Evolutionary conservation across 495 filamentous ascomycete species (phyloP).

Genomic region (Geoglossum glabrum): DNA sequence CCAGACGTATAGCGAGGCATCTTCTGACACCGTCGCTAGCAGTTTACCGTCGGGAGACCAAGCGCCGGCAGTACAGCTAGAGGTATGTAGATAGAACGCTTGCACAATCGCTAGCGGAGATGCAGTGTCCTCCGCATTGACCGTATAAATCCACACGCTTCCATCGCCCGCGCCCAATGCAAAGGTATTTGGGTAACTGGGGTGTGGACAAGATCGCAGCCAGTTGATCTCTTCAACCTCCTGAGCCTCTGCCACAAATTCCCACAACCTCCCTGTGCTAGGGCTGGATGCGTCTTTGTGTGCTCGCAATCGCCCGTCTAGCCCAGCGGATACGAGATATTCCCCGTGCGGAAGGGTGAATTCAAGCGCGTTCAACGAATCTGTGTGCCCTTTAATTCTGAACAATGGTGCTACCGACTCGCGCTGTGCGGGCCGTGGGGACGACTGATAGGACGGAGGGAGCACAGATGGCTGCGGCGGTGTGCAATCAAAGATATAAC

Average conservation of each 20-base stretch:
- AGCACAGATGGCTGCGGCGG: conserved; percentile 38
- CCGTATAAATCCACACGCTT: conserved; percentile 79
- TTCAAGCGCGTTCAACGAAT: conserved; percentile 66
- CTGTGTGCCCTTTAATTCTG: conserved; percentile 68
- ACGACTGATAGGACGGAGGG: conserved; percentile 50
- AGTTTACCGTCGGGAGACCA: conserved; percentile 82
- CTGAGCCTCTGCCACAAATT: conserved; percentile 46
- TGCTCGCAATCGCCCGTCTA: conserved; percentile 45
- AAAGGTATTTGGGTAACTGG: conserved; percentile 53
- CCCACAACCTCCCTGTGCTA: conserved; percentile 27
- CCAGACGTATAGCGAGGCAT: conserved; percentile 76
- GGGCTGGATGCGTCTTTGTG: conserved; percentile 11
- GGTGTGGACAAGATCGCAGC: conserved; percentile 54
- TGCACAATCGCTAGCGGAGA: conserved; percentile 62
- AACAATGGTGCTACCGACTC: conserved; percentile 39
- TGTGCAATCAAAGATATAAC: conserved; percentile 59
- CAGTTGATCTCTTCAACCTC: conserved; percentile 95
- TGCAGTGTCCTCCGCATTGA: conserved; percentile 41
- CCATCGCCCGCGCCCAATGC: conserved; percentile 87
- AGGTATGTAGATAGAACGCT: conserved; percentile 78
- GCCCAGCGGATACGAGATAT: conserved; percentile 64
- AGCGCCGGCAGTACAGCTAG: conserved; percentile 65
- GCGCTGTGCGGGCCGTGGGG: conserved; percentile 37
- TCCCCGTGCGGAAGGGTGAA: conserved; percentile 73
- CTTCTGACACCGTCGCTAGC: conserved; percentile 77